A percentile compares a stretch with the other conserved stretches of the same genome.
Evolutionary conservation across 2,329 filamentous ascomycete species (phyloP).

Genomic region (Thermochaetoides dissita): DNA sequence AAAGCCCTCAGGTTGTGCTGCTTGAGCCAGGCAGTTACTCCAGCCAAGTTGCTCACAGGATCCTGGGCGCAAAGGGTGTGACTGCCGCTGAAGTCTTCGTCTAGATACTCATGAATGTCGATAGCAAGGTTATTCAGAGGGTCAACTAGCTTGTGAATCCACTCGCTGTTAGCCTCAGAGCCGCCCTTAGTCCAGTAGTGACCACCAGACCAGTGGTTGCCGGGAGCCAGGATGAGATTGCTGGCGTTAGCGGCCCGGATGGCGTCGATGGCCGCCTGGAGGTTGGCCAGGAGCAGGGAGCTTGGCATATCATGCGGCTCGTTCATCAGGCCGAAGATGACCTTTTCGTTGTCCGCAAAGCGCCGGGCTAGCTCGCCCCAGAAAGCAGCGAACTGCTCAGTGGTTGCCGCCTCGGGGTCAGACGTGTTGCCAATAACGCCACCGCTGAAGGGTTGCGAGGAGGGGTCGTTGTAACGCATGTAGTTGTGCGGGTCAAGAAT

Average conservation of each 20-base stretch:
- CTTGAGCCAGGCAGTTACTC: slow-evolving; percentile 31
- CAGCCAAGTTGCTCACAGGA: slow-evolving; percentile 25
- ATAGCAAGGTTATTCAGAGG: slow-evolving; percentile 33
- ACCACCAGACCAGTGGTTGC: slow-evolving; percentile 35
- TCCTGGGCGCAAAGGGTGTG: slow-evolving; percentile 28
- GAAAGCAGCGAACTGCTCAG: slow-evolving; percentile 32
- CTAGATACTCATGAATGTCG: slow-evolving; percentile 39
- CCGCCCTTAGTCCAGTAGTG: slow-evolving; percentile 31
- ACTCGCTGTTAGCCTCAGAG: slow-evolving; percentile 24
- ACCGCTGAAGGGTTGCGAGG: slow-evolving; percentile 29
- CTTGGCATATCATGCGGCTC: slow-evolving; percentile 38
- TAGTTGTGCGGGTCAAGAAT: slow-evolving; percentile 40
- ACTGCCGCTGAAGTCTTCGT: slow-evolving; percentile 31
- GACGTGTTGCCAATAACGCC: slow-evolving; percentile 33
- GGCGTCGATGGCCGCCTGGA: slow-evolving; percentile 32
- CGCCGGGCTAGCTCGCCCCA: slow-evolving; percentile 33
- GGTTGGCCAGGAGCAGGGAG: slow-evolving; percentile 29
- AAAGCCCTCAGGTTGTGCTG: slow-evolving; percentile 32
- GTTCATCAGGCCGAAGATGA: slow-evolving; percentile 37
- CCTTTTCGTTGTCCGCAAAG: slow-evolving; percentile 30
- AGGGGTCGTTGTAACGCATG: slow-evolving; percentile 40
- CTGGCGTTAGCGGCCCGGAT: slow-evolving; percentile 29
- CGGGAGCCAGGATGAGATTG: slow-evolving; percentile 34
- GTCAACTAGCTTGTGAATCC: slow-evolving; percentile 29
- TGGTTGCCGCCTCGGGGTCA: slow-evolving; percentile 31